Evolutionary conservation across 1,284 basidiomycete genomes (phyloP), one percentile per base, ranked within the genome.

Genomic region (Nidula niveotomentosa): DNA sequence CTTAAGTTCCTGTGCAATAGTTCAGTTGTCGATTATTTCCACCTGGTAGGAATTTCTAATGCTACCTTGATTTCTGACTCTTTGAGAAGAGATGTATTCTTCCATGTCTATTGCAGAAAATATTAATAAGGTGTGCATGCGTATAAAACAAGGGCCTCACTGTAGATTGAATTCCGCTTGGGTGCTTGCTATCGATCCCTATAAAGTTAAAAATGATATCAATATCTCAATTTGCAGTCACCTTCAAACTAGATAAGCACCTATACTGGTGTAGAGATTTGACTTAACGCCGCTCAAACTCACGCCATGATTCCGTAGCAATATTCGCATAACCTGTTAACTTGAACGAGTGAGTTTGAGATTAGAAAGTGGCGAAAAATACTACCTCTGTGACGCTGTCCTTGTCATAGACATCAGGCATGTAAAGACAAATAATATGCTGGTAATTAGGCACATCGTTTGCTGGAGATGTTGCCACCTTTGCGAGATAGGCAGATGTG

Each of bases 171-270:
- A 90, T 78, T 2, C 88, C 85, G 65, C 86, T 88, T 1, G 83
- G 65, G 62, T 90, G 88, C 62, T 90, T 90, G 68, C 86, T 89
- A 60, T 90, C 86, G 52, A 90, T 70, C 4, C 85, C 86, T 87
- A 36, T 35, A 54, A 3, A 23, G 23, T 23, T 23, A 3, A 23
- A 23, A 23, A 23, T 12, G 39, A 49, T 33, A 23, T 36, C 18
- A 46, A 23, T 49, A 17, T 12, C 39, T 30, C 46, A 39, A 49
- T 17, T 43, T 10, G 36, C 48, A 44, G 13, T 5, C 2, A 2
- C 10, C 44, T 54, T 1, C 37, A 15, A 48, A 15, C 12, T 23
- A 54, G 7, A 37, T 12, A 61, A 65, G 48, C 64, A 84, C 85
- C 84, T 54, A 88, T 79, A 0, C 61, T 48, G 2, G 88, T 88